Conservation (phyloP, 306 rosid species). For the Mimosa bimucronata region DNA sequence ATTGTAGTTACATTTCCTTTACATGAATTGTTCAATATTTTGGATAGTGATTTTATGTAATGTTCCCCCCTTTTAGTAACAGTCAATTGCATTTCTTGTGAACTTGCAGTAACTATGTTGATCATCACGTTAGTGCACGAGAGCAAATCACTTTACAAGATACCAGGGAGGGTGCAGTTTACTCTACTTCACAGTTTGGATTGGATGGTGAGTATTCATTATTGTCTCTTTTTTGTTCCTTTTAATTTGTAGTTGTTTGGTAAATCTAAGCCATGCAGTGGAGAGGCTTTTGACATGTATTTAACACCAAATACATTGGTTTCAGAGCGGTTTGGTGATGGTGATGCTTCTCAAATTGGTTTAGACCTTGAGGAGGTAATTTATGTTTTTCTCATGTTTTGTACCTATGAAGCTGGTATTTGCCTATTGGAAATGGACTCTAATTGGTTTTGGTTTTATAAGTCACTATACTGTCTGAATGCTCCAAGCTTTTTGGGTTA, state of each 20-base stretch:
- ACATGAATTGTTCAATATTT: neutral
- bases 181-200: conserved; percentile 93
- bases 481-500: conserved; percentile 10
- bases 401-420: conserved; percentile 10
- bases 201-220: conserved; percentile 77
- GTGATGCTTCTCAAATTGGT: conserved; percentile 98
- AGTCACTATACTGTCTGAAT: conserved; percentile 18
- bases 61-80: conserved; percentile 39
- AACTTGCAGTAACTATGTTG: conserved; percentile 87
- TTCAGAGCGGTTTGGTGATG: conserved; percentile 98
- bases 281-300: conserved; percentile 25
- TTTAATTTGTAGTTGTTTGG: conserved; percentile 19
- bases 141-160: conserved; percentile 99
- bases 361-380: conserved; percentile 96
- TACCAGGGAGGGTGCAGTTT: conserved; percentile 91
- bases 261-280: conserved; percentile 18
- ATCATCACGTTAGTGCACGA: conserved; percentile 90
- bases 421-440: conserved; percentile 13
- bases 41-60: conserved; percentile 24
- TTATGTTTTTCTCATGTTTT: conserved; percentile 24
- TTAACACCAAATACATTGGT: conserved; percentile 27
- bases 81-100: conserved; percentile 42
- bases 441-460: conserved; percentile 6
- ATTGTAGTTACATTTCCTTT: conserved; percentile 25
- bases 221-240: conserved; percentile 18